Evolutionary conservation across 768 basidiomycete species (phyloP), one percentile per base, ranked within the genome.

Genomic region (Suillus clintonianus): DNA sequence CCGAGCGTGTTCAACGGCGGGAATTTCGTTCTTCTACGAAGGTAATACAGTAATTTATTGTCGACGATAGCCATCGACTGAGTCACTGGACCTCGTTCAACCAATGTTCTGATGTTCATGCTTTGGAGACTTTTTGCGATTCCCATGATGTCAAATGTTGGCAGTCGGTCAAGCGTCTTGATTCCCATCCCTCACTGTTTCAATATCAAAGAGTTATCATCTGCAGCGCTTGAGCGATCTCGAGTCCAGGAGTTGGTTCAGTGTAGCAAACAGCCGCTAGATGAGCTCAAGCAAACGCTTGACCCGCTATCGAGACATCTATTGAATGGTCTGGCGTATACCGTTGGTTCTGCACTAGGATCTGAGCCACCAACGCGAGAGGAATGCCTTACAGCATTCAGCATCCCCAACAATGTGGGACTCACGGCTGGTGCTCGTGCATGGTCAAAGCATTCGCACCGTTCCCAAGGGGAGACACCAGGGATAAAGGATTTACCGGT

Each of bases 361-460:
- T 83, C 82, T 0, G 73, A 70, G 5, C 85, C 87, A 3, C 87
- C 88, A 2, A 79, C 81, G 1, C 67, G 69, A 3, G 77, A 82
- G n/a, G 71, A 72, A 9, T 89, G 88, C 69, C 79, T 85, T 7
- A 70, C 74, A 15, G 86, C 87, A 2, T 89, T 86, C 70, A 65
- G 78, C 24, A 39, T 68, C 39, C 74, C 82, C 4, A 88, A 86
- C 65, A 82, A 71, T 22, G 82, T 76, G 39, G 81, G 76, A n/a
- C 79, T 89, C 48, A 85, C 80, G 2, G 82, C 84, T 4, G 88
- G 88, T 15, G 84, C 86, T 2, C 82, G 86, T 32, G 87, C 88
- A 7, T 89, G 87, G 87, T 81, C 86, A 3, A 89, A 89, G 65
- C 88, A 89, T 65, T 81, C 82, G 1, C 87, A 87, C 65, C 78